A percentile compares a stretch with the other conserved stretches of the same genome.
Evolutionary conservation across 305 asterid species (phyloP).

Genomic region (Solanum hybrid): DNA sequence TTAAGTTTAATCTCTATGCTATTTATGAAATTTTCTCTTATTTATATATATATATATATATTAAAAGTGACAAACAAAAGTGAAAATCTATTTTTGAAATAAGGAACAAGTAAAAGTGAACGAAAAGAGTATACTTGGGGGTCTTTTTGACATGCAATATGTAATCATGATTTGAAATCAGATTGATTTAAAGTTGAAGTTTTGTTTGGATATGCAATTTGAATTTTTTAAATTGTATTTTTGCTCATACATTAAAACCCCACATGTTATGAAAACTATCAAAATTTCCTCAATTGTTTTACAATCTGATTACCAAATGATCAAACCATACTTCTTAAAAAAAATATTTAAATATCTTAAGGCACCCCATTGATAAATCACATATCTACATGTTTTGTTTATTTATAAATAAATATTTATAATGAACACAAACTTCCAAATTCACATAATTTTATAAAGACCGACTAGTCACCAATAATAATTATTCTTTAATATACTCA

Average conservation of each 20-base stretch:
- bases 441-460: background rate
- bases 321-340: background rate
- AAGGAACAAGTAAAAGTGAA: background rate
- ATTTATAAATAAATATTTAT: background rate
- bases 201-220: background rate
- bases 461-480: background rate
- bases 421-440: background rate
- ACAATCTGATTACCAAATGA: background rate
- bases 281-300: background rate
- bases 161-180: background rate
- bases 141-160: background rate
- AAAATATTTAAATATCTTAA: background rate
- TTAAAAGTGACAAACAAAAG: background rate
- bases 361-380: background rate
- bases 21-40: too few relatives aligned
- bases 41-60: background rate
- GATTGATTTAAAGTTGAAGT: background rate
- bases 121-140: background rate
- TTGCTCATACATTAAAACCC: background rate
- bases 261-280: background rate
- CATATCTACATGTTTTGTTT: background rate
- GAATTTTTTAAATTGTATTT: background rate
- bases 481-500: background rate
- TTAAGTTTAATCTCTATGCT: too few relatives aligned
- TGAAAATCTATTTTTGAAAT: background rate